Evolutionary conservation across 495 filamentous ascomycete species (phyloP).

Genomic region (Talaromyces ruber): DNA sequence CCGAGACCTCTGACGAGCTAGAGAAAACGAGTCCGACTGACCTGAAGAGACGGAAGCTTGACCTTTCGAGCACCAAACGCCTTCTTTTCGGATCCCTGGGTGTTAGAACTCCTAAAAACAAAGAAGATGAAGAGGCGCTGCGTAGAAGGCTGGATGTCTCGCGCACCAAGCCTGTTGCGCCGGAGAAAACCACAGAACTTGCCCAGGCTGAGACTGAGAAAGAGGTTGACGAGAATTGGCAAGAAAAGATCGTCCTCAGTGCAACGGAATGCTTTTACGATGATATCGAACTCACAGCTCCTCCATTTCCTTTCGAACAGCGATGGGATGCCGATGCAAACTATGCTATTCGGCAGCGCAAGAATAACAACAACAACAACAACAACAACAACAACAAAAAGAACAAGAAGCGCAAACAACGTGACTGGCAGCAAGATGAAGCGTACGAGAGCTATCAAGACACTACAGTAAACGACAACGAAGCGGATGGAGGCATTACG

Average conservation of each 20-base stretch:
- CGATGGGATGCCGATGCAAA: slow-evolving; percentile 77
- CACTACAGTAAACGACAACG: slow-evolving; percentile 2
- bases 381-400: slow-evolving; percentile 33
- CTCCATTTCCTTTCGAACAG: slow-evolving; percentile 85
- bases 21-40: slow-evolving; percentile 12
- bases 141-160: slow-evolving; percentile 42
- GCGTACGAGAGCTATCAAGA: slow-evolving; percentile 4
- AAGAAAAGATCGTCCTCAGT: slow-evolving; percentile 56
- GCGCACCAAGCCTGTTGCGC: slow-evolving; percentile 10
- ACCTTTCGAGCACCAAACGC: slow-evolving; percentile 56
- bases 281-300: slow-evolving; percentile 62
- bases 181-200: slow-evolving; percentile 3
- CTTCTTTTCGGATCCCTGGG: slow-evolving; percentile 69
- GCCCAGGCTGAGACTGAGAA: slow-evolving; percentile 11
- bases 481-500: slow-evolving; percentile 26
- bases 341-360: slow-evolving; percentile 27
- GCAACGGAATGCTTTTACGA: slow-evolving; percentile 80
- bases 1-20: slow-evolving; percentile 13
- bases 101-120: slow-evolving; percentile 54
- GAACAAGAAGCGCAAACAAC: slow-evolving; percentile 50
- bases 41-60: slow-evolving; percentile 40
- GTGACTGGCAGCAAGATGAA: slow-evolving; percentile 27
- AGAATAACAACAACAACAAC: slow-evolving; percentile 23
- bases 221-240: slow-evolving; percentile 47
- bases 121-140: slow-evolving; percentile 56